Conservation (phyloP, 1,284 basidiomycete genomes). For the Leccinum olivaceoglutinosum region DNA sequence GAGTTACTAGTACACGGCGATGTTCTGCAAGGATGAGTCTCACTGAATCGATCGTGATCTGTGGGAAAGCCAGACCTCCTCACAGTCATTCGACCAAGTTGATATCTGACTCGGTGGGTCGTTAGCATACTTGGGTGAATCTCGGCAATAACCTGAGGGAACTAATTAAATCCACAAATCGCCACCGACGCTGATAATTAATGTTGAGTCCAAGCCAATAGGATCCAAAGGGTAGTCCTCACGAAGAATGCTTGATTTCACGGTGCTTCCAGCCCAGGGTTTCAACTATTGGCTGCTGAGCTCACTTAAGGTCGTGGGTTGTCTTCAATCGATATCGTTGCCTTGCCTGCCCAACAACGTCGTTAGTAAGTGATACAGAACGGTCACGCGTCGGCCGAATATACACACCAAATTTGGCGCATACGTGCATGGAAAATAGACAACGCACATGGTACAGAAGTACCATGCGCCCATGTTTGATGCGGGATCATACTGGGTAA, state of each 20-base stretch:
- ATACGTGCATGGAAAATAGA: conserved; percentile 60
- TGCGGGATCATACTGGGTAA: no score
- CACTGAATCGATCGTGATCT: conserved; percentile 54
- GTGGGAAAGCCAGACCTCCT: conserved; percentile 58
- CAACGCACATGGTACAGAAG: no score
- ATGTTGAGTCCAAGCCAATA: not conserved
- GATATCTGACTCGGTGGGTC: conserved; percentile 47
- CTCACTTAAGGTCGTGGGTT: conserved; percentile 39
- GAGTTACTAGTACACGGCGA: not conserved
- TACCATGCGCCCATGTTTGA: no score
- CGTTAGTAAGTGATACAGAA: not conserved
- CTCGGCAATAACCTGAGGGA: not conserved
- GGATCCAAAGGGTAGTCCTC: conserved; percentile 29
- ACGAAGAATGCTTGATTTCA: conserved; percentile 64
- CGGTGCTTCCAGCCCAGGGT: conserved; percentile 50
- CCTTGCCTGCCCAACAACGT: conserved; percentile 22
- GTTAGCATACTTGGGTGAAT: conserved; percentile 46
- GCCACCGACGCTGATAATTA: conserved; percentile 49
- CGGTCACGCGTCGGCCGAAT: not conserved
- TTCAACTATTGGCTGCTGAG: conserved; percentile 50
- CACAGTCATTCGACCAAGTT: conserved; percentile 52
- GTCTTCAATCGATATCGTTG: conserved; percentile 28
- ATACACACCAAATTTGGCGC: conserved; percentile 55
- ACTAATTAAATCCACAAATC: conserved; percentile 48
- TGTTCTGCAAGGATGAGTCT: conserved; percentile 8